Base-by-base conservation (phyloP, 2,329 filamentous ascomycete genomes). In the Talaromyces sp. region DNA sequence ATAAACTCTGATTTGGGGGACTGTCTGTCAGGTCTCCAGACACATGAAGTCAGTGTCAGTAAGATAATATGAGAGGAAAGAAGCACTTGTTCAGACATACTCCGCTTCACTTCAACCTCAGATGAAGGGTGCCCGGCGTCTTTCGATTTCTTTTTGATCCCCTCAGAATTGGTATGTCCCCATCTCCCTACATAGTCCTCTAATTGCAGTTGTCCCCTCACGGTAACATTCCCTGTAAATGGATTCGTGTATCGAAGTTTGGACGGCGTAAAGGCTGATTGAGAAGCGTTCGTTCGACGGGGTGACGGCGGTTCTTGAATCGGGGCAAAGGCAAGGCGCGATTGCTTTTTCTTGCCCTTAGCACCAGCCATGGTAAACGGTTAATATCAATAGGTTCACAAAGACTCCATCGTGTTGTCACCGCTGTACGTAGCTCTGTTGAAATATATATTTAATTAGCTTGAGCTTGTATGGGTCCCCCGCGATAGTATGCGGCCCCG, bases 241-340 rank as follows among this genome's bases (percentile, higher is more conserved):
- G 73, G 70, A 64, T 73, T 70, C 5, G 64, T 64, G 62, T 75
- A 79, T 35, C 70, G 70, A 9, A 79, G 67, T 16, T 66, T 74
- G 16, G 75, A 72, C 28, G 72, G 67, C 54, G 71, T 70, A 46
- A 72, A 70, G 44, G 64, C 64, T 16, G 70, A 66, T 3, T 67
- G 67, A 1, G 67, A 66, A 16, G 66, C 65, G 9, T 66, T 68
- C 16, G 63, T 54, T 16, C 68, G 65, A 54, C 52, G 66, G 18
- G 65, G 69, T 6, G 69, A 66, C 6, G 74, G 69, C 14, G 6
- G n/a, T 16, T 44, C 57, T 35, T 71, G 63, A 14, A 74, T 61
- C 23, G 78, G 69, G 11, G 75, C 72, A 66, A 80, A 80, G n/a
- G 75, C 67, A 42, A 81, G 73, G 55, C 75, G 76, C 58, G 78